phyloP scores from a whole-genome alignment of 495 filamentous ascomycete genomes.

The Gamarada debralockiae region DNA sequence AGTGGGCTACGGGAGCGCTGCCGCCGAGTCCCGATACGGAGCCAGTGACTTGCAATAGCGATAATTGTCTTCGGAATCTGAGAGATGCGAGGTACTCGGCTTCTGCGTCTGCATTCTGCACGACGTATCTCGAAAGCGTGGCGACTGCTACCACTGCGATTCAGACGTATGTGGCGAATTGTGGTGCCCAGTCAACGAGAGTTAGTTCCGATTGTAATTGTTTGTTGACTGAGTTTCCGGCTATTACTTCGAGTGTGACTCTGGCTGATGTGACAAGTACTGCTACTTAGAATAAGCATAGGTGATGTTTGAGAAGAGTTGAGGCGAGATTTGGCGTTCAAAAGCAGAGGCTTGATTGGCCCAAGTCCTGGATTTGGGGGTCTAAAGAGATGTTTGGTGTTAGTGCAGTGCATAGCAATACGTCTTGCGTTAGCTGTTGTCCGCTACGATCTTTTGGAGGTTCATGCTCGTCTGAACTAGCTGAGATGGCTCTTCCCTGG shows the following conservation, averaged over 20 bases:
- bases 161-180: conserved; percentile 5
- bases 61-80: conserved; percentile 8
- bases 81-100: neutral
- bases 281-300: too few relatives aligned
- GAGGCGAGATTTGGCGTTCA: too few relatives aligned
- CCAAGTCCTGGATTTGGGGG: too few relatives aligned
- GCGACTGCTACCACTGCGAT: neutral
- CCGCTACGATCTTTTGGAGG: too few relatives aligned
- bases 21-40: conserved; percentile 41
- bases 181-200: neutral
- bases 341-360: too few relatives aligned
- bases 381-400: too few relatives aligned
- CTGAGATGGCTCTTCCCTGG: too few relatives aligned
- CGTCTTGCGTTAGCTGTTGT: too few relatives aligned
- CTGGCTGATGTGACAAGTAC: too few relatives aligned
- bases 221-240: neutral
- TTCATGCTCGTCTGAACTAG: too few relatives aligned
- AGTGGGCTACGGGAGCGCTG: conserved; percentile 54
- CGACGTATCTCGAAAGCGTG: neutral
- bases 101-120: conserved; percentile 1
- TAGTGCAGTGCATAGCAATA: too few relatives aligned
- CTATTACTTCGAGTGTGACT: neutral
- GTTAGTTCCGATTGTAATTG: conserved; percentile 9
- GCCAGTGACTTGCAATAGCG: neutral
- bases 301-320: too few relatives aligned